These are phyloP conservation scores for Xylariaceae sp. DNA, from an alignment of 2,329 filamentous ascomycete species.

Conservation along the genomic window DNA sequence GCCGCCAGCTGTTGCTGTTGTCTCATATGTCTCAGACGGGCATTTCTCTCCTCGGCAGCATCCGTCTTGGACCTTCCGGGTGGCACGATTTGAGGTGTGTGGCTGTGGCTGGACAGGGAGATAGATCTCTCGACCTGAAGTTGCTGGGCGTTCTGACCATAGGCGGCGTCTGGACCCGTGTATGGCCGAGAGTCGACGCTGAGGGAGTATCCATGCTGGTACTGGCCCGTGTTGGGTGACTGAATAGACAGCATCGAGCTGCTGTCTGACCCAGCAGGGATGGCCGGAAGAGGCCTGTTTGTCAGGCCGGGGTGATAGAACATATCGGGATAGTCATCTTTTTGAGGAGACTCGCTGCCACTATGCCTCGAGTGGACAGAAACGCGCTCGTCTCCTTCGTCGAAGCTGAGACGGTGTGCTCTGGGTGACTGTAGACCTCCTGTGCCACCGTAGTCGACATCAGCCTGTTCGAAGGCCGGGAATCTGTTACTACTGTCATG, in stretches of 20 bases:
- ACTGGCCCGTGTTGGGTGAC: constrained; percentile 40
- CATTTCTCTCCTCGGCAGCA: constrained; percentile 67
- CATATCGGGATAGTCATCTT: constrained; percentile 79
- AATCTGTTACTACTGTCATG: constrained; percentile 35
- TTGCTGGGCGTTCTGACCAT: constrained; percentile 38
- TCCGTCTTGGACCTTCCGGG: constrained; percentile 94
- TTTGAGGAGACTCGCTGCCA: constrained; percentile 61
- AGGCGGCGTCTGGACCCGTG: constrained; percentile 48
- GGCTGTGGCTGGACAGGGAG: constrained; percentile 77
- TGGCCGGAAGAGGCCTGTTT: constrained; percentile 58
- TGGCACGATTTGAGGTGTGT: constrained; percentile 70
- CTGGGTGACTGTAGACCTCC: constrained; percentile 78
- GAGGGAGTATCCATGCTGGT: constrained; percentile 46
- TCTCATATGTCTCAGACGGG: constrained; percentile 42
- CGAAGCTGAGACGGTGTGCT: constrained; percentile 75
- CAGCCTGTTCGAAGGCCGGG: constrained; percentile 53
- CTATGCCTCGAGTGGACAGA: constrained; percentile 53
- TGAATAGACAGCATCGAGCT: constrained; percentile 47
- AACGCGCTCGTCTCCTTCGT: constrained; percentile 80
- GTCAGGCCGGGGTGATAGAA: constrained; percentile 87
- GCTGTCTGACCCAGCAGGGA: constrained; percentile 60
- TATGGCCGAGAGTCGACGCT: constrained; percentile 42
- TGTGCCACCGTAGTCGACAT: constrained; percentile 85
- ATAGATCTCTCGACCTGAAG: constrained; percentile 65
- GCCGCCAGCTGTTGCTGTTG: constrained; percentile 49